Percentiles rank a stretch among this genome's conserved stretches.
phyloP scores from a whole-genome alignment of 768 basidiomycete species.

The Suillus alpinus region DNA sequence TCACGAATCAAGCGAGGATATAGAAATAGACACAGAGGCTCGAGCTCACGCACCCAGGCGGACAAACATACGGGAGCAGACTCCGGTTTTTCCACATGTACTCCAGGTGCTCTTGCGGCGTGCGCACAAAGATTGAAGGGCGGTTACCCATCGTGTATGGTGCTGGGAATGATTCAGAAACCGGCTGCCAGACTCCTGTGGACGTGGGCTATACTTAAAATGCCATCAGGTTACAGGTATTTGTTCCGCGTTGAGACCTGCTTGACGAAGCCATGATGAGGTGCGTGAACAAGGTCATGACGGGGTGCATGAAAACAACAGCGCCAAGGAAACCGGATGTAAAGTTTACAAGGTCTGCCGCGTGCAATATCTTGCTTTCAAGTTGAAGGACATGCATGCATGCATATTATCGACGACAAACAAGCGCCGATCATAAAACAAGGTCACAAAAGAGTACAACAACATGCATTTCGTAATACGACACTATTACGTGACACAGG shows the following conservation, averaged over 20 bases:
- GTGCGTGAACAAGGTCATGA: background rate
- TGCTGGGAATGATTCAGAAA: background rate
- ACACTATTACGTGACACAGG: background rate
- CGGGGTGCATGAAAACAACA: background rate
- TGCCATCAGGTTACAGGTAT: background rate
- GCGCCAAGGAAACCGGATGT: background rate
- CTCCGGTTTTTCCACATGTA: constrained; percentile 1
- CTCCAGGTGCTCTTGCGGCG: constrained; percentile 12
- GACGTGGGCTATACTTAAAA: background rate
- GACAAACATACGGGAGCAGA: background rate
- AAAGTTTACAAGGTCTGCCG: background rate
- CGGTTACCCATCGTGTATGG: background rate
- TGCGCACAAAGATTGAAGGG: constrained; percentile 11
- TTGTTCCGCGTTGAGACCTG: background rate
- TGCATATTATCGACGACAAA: background rate
- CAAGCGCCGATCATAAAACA: background rate
- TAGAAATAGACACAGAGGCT: too few relatives aligned
- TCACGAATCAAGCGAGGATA: background rate
- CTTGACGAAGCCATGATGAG: background rate
- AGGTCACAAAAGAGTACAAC: background rate
- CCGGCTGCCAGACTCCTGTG: background rate
- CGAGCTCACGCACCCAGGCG: constrained; percentile 4
- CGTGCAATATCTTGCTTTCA: too few relatives aligned
- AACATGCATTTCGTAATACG: background rate
- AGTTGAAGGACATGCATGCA: background rate